Evolutionary conservation across 176 grass and related monocot species (phyloP).

Genomic region (Puya raimondii): DNA sequence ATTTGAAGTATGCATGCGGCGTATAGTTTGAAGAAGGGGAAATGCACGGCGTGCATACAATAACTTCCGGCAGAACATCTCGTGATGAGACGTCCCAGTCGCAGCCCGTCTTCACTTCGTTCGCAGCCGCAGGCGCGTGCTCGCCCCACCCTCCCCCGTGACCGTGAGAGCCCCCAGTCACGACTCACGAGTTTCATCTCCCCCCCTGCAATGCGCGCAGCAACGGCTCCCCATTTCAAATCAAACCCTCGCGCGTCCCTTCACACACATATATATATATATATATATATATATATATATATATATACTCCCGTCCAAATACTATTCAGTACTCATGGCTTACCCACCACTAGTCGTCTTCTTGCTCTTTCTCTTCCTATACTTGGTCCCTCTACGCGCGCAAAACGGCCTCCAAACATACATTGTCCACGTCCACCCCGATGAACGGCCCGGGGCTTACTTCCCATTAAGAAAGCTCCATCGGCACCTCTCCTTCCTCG

Average conservation of each 20-base stretch:
- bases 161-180: not conserved
- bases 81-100: not conserved
- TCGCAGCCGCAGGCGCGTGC: not conserved
- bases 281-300: too few relatives aligned
- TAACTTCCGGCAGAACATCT: not conserved
- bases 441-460: not conserved
- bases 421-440: constrained; percentile 69
- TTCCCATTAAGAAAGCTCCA: constrained; percentile 11
- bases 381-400: constrained; percentile 1
- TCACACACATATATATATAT: too few relatives aligned
- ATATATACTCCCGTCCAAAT: not conserved
- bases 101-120: not conserved
- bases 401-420: constrained; percentile 39
- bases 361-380: constrained; percentile 5
- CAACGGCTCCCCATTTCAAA: not conserved
- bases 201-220: not conserved
- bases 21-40: too few relatives aligned
- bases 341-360: not conserved
- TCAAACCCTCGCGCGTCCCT: not conserved
- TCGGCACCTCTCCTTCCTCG: constrained; percentile 66
- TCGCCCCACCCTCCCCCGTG: not conserved
- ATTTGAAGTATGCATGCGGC: too few relatives aligned
- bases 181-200: not conserved
- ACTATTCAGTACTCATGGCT: not conserved
- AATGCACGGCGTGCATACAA: not conserved